Base-by-base conservation (phyloP, 495 filamentous ascomycete species). In the Tuber magnatum region DNA sequence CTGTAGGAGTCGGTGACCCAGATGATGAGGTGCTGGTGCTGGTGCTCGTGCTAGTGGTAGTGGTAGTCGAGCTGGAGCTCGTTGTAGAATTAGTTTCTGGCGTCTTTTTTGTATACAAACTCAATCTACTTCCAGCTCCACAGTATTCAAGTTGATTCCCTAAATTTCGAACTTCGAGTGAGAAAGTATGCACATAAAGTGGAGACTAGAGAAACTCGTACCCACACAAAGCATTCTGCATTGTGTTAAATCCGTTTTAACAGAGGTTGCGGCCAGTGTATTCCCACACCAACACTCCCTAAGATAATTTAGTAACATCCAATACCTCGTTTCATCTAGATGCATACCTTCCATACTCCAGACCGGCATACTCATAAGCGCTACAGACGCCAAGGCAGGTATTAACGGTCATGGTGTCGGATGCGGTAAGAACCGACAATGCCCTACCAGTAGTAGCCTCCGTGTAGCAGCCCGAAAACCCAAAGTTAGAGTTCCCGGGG, bases 291-390 rank as follows among this genome's bases (percentile, higher is more conserved):
- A 81, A 40, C 77, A 82, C 48, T 78, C 80, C 32, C 76, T 72
- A 28, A 28, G 9, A 56, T 24, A 56, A 56, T n/a, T 56, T 56
- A 56, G 51, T 28, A 56, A 56, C n/a, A 12, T 28, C 14, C 51
- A 28, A 28, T 12, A 1, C n/a, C 28, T 6, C 24, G 51, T 56
- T 56, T 28, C 24, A 28, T 28, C n/a, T 24, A 24, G 51, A 28
- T 28, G n/a, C 51, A 56, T 56, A 56, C 51, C 51, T 56, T 61
- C 56, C 73, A 74, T 74, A 74, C 70, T 85, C 84, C 20, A 82
- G 73, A 16, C 83, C 83, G 68, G 83, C 82, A 44, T 82, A 85
- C 5, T 68, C 78, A 40, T 78, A 81, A 7, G 81, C 80, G 32
- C 69, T 65, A 70, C 84, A 84, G 56, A 69, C 74, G 0, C 72